Evolutionary conservation across 106 monocot genomes (phyloP).

Genomic region (Platanthera zijinensis): DNA sequence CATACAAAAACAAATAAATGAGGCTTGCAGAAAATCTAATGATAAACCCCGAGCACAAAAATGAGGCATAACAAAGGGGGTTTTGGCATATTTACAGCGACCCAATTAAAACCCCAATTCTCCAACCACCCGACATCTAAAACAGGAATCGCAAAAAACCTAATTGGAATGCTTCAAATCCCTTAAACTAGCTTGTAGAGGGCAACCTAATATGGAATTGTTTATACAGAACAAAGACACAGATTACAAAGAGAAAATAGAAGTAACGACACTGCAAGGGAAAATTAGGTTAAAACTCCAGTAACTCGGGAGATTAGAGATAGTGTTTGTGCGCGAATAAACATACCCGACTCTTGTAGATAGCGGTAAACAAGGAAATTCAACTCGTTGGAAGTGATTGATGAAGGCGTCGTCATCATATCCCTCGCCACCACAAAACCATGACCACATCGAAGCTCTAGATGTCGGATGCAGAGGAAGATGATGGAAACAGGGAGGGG

Average conservation of each 20-base stretch:
- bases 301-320: neutral
- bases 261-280: neutral
- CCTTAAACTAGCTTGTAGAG: neutral
- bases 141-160: no score
- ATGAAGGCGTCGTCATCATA: constrained; percentile 8
- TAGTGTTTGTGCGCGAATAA: neutral
- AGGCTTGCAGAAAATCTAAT: neutral
- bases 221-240: neutral
- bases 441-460: neutral
- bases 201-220: neutral
- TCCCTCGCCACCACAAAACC: constrained; percentile 5
- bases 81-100: no score
- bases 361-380: constrained; percentile 16
- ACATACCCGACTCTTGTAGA: constrained; percentile 11
- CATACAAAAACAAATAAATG: no score
- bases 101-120: no score
- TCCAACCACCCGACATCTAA: no score
- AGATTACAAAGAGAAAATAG: neutral
- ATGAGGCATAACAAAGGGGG: no score
- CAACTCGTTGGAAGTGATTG: constrained; percentile 14
- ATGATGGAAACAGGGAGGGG: neutral
- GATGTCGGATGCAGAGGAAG: no score
- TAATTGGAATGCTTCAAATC: constrained; percentile 3
- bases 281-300: neutral
- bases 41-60: no score